Evolutionary conservation across 305 asterid genomes (phyloP).

Genomic region (Ilex paraguariensis): DNA sequence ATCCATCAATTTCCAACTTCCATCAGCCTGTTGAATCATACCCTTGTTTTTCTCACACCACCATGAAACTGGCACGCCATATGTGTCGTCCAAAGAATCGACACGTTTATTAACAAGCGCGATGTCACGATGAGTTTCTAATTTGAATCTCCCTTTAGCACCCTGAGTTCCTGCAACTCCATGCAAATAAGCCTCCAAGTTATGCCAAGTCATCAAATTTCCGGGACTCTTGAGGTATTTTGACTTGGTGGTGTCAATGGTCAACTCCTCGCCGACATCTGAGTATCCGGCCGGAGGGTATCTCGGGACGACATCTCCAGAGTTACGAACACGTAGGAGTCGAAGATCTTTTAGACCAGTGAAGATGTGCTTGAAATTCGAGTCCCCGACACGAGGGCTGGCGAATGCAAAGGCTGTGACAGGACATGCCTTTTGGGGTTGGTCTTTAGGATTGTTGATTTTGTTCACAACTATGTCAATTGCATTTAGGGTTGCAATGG

Average conservation of each 20-base stretch:
- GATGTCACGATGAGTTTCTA: slow-evolving; percentile 36
- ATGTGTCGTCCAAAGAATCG: slow-evolving; percentile 38
- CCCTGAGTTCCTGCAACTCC: slow-evolving; percentile 65
- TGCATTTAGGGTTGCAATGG: slow-evolving; percentile 58
- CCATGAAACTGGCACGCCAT: slow-evolving; percentile 47
- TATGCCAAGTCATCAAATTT: slow-evolving; percentile 32
- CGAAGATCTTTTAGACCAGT: slow-evolving; percentile 24
- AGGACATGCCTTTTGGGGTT: slow-evolving; percentile 33
- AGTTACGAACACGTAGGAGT: slow-evolving; percentile 37
- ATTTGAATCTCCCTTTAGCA: slow-evolving; percentile 39
- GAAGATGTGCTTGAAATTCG: slow-evolving; percentile 13
- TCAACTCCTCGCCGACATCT: slow-evolving; percentile 46
- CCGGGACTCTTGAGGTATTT: slow-evolving; percentile 43
- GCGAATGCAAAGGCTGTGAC: slow-evolving; percentile 62
- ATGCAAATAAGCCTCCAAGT: slow-evolving; percentile 54
- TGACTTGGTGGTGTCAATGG: slow-evolving; percentile 39
- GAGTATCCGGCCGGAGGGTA: slow-evolving; percentile 35
- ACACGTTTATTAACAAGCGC: slow-evolving; percentile 45
- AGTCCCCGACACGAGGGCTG: slow-evolving; percentile 55
- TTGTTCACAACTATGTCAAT: slow-evolving; percentile 48
- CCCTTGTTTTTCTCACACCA: slow-evolving; percentile 63
- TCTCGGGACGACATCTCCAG: slow-evolving; percentile 42
- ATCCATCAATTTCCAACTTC: slow-evolving; percentile 53
- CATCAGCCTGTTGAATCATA: slow-evolving; percentile 64
- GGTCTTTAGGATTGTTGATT: slow-evolving; percentile 34